phyloP scores from a whole-genome alignment of 306 rosid genomes.

The Quercus engelmannii region DNA sequence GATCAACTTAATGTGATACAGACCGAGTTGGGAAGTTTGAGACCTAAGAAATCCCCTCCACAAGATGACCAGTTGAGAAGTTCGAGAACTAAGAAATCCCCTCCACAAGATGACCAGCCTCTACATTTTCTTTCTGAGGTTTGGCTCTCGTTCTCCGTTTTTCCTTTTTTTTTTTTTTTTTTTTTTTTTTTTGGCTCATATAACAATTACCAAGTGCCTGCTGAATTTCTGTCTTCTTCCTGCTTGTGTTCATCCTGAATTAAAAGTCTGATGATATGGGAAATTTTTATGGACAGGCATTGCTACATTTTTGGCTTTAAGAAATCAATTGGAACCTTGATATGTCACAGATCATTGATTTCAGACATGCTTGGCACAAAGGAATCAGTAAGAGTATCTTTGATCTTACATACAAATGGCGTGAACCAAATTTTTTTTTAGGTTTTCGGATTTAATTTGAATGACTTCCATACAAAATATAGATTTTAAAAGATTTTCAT shows the following conservation, averaged over 20 bases:
- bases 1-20: constrained; percentile 50
- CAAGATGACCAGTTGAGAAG: constrained; percentile 46
- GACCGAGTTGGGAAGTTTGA: constrained; percentile 48
- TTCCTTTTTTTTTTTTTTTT: neutral
- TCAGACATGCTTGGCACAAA: constrained; percentile 21
- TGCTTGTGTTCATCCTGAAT: constrained; percentile 13
- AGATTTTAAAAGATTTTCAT: constrained; percentile 23
- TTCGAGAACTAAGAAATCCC: constrained; percentile 32
- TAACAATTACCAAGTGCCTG: neutral
- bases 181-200: neutral
- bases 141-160: neutral
- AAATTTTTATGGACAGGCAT: constrained; percentile 69
- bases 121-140: constrained; percentile 61
- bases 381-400: constrained; percentile 3
- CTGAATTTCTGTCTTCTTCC: constrained; percentile 16
- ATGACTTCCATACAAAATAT: constrained; percentile 18
- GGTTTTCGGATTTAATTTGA: constrained; percentile 19
- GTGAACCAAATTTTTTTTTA: constrained; percentile 20
- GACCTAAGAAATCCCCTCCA: constrained; percentile 32
- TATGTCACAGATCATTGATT: constrained; percentile 22
- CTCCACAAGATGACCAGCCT: constrained; percentile 37
- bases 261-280: neutral
- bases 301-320: constrained; percentile 88
- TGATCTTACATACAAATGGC: constrained; percentile 12
- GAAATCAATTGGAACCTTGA: constrained; percentile 19